A percentile compares a stretch with the other conserved stretches of the same genome.
These are phyloP conservation scores for Zasmidium citrigriseum DNA, from an alignment of 2,329 filamentous ascomycete genomes.

Conservation along the genomic window DNA sequence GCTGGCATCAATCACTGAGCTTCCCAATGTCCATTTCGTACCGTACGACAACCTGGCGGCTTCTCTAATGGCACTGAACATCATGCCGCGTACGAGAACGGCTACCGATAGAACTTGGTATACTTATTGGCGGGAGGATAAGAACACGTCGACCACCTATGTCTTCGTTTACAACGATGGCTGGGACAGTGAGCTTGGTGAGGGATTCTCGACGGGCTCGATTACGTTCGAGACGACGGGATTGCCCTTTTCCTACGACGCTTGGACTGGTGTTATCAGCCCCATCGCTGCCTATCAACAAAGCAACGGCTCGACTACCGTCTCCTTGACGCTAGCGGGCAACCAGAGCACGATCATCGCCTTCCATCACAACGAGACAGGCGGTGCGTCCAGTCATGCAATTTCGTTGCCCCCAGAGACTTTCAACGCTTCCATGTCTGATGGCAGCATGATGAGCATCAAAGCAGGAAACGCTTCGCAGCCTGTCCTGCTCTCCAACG, in stretches of 20 bases:
- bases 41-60: slow-evolving; percentile 33
- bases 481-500: slow-evolving; percentile 15
- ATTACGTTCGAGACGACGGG: slow-evolving; percentile 35
- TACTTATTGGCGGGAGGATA: slow-evolving; percentile 39
- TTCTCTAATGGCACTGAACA: slow-evolving; percentile 33
- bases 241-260: slow-evolving; percentile 42
- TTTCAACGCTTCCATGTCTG: slow-evolving; percentile 4
- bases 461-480: slow-evolving; percentile 10
- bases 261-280: slow-evolving; percentile 44
- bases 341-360: slow-evolving; percentile 45
- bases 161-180: slow-evolving; percentile 46
- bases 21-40: slow-evolving; percentile 40
- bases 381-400: background rate
- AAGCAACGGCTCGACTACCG: slow-evolving; percentile 29
- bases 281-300: slow-evolving; percentile 38
- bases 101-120: slow-evolving; percentile 35
- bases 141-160: slow-evolving; percentile 34
- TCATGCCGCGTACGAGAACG: slow-evolving; percentile 36
- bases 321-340: slow-evolving; percentile 39
- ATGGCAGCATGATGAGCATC: background rate
- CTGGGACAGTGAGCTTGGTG: slow-evolving; percentile 22
- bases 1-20: slow-evolving; percentile 27
- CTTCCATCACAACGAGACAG: slow-evolving; percentile 31
- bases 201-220: slow-evolving; percentile 22
- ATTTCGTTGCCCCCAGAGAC: slow-evolving; percentile 12